Conservation (phyloP, 2,329 filamentous ascomycete genomes). For the Ceratocystis albifundus region DNA sequence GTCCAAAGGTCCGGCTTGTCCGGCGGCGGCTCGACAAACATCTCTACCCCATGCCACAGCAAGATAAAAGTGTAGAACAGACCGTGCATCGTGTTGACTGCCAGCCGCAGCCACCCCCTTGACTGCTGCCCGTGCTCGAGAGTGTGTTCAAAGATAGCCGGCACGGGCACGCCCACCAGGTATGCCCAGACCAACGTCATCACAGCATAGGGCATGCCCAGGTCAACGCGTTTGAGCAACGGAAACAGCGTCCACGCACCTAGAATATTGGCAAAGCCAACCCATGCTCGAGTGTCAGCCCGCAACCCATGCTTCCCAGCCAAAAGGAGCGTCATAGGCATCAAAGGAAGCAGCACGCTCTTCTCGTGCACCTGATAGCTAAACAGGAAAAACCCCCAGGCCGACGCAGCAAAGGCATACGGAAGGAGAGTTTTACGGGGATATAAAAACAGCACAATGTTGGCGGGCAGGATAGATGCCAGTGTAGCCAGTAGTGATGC, state of each 20-base stretch:
- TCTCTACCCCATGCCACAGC: conserved; percentile 68
- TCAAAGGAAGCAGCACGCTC: conserved; percentile 79
- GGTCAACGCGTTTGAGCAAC: conserved; percentile 70
- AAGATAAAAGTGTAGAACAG: conserved; percentile 67
- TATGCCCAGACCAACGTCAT: conserved; percentile 84
- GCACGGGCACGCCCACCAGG: conserved; percentile 68
- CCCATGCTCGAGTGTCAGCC: conserved; percentile 71
- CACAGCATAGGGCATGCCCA: conserved; percentile 74
- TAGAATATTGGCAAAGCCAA: conserved; percentile 88
- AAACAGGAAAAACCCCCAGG: conserved; percentile 96
- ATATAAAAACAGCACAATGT: conserved; percentile 63
- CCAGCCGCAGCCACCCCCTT: conserved; percentile 27
- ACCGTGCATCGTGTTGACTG: conserved; percentile 57
- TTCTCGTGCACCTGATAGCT: conserved; percentile 99
- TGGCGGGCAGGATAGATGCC: conserved; percentile 64
- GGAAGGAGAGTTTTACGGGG: conserved; percentile 69
- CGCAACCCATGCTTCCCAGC: conserved; percentile 66
- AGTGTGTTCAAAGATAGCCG: conserved; percentile 46
- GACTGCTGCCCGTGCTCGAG: conserved; percentile 23
- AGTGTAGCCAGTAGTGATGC: conserved; percentile 65
- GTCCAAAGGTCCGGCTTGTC: conserved; percentile 90
- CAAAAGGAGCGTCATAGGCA: conserved; percentile 85
- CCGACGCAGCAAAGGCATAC: conserved; percentile 66
- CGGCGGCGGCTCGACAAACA: conserved; percentile 53
- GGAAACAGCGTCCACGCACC: conserved; percentile 92